phyloP scores from a whole-genome alignment of 768 basidiomycete species.

The Tulasnella sp. region DNA sequence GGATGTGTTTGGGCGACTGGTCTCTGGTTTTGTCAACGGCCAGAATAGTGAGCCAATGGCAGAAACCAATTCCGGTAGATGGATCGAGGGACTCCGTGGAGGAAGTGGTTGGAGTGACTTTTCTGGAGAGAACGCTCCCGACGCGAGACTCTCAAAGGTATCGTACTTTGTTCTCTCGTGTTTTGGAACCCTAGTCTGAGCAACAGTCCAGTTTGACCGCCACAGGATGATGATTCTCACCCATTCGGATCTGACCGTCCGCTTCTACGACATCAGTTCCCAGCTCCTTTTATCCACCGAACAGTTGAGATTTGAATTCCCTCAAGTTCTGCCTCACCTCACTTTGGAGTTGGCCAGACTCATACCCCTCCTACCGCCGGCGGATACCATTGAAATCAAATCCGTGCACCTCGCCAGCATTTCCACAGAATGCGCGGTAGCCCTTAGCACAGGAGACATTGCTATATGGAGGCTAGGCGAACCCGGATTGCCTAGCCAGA shows the following conservation, averaged over 20 bases:
- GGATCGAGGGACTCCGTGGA: slow-evolving; percentile 5
- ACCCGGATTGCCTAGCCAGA: slow-evolving; percentile 33
- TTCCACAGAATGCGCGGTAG: slow-evolving; percentile 61
- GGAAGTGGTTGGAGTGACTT: slow-evolving; percentile 34
- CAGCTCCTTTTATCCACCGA: slow-evolving; percentile 59
- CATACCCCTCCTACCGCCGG: slow-evolving; percentile 46
- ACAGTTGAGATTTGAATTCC: slow-evolving; percentile 65
- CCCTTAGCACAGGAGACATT: slow-evolving; percentile 60
- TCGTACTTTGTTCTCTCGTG: not conserved
- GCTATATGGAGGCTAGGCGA: slow-evolving; percentile 51
- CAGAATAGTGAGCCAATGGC: slow-evolving; percentile 45
- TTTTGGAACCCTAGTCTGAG: not conserved
- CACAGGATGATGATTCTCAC: slow-evolving; percentile 66
- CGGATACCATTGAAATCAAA: slow-evolving; percentile 46
- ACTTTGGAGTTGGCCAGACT: slow-evolving; percentile 60
- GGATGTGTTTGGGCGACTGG: slow-evolving; percentile 38
- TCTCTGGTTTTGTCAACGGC: slow-evolving; percentile 55
- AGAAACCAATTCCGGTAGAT: slow-evolving; percentile 42
- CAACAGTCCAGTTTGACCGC: slow-evolving; percentile 55
- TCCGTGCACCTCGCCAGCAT: slow-evolving; percentile 57
- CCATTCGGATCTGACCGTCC: slow-evolving; percentile 65
- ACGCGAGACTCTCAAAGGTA: slow-evolving; percentile 59
- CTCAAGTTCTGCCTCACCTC: slow-evolving; percentile 62
- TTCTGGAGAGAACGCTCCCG: slow-evolving; percentile 41
- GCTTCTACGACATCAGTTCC: slow-evolving; percentile 75